phyloP scores from a whole-genome alignment of 768 basidiomycete species.

The Suillus alpinus region DNA sequence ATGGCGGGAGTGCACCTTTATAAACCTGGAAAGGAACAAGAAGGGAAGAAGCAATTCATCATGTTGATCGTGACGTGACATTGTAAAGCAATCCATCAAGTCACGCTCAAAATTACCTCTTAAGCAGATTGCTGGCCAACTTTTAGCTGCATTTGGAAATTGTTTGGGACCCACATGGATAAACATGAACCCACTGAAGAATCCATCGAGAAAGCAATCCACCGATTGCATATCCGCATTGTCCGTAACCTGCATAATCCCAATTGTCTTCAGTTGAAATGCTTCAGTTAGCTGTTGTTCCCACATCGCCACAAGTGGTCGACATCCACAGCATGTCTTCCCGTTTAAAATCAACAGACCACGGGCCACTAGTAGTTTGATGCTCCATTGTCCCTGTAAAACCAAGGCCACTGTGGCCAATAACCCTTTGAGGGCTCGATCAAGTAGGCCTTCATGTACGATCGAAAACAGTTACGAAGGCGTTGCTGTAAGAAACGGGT shows the following conservation, averaged over 20 bases:
- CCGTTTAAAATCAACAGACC: neutral
- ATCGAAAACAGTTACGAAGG: neutral
- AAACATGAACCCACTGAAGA: conserved; percentile 14
- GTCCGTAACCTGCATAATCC: conserved; percentile 2
- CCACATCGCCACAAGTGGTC: neutral
- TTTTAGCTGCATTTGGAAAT: conserved; percentile 20
- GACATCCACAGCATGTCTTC: neutral
- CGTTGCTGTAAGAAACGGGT: too few relatives aligned
- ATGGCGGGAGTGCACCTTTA: conserved; percentile 18
- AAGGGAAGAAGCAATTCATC: conserved; percentile 11
- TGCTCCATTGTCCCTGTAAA: neutral
- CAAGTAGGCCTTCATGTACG: neutral
- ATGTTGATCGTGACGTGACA: conserved; percentile 29
- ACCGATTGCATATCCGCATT: conserved; percentile 11
- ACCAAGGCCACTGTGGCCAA: neutral
- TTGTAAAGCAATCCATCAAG: conserved; percentile 26
- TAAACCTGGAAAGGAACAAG: conserved; percentile 17
- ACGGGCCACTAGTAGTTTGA: neutral
- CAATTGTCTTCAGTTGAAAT: neutral
- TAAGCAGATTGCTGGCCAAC: conserved; percentile 8
- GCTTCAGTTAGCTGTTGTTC: neutral
- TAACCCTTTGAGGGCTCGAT: neutral
- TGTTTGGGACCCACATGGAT: conserved; percentile 29
- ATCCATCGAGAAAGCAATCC: conserved; percentile 21
- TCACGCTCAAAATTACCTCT: conserved; percentile 17